Evolutionary conservation across 805 yeast genomes (phyloP), one percentile per base, ranked within the genome.

Genomic region (Cyberlindnera xishuangbannaensis): DNA sequence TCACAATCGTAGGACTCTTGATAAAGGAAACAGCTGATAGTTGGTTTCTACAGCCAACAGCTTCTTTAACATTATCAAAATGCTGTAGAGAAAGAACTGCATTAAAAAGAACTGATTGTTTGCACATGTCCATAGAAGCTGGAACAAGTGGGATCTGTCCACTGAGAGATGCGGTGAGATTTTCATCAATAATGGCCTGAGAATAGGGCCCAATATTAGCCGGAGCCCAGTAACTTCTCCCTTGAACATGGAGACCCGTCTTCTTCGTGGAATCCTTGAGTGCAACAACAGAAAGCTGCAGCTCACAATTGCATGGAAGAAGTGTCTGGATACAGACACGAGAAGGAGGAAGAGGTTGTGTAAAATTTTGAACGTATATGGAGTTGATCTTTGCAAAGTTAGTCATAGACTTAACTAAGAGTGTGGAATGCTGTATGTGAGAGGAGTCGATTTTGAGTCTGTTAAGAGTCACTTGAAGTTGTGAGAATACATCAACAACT

Each of bases 151-250:
- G 94, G 24, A 92, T 88, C 61, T 92, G 97, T 0, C 98, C 98
- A 31, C 97, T 84, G 10, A 88, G 65, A 3, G 81, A 78, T 7
- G 76, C 56, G 18, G 67, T 58, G 36, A 75, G 72, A 14, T 52
- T 52, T 11, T 50, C 55, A 41, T 75, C 78, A 5, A 70, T 56
- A 9, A 78, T 74, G 0, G 88, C 73, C 57, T 92, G 98, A 0
- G 98, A 90, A 53, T 92, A 92, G 0, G 98, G 98, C 0, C 98
- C 98, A 28, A 92, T 92, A 46, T 92, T 92, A 23, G 95, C 90
- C 0, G 98, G 98, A 0, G 97, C 97, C 98, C 98, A 92, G 55
- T 83, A 88, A 25, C 97, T 87, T 39, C 88, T 68, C 1, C 97
- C 87, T 48, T 92, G 90, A 7, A 92, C 86, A 51, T 92, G 97